Evolutionary conservation across 805 yeast genomes (phyloP), one percentile per base, ranked within the genome.

Genomic region (Nakazawaea anatomiae): DNA sequence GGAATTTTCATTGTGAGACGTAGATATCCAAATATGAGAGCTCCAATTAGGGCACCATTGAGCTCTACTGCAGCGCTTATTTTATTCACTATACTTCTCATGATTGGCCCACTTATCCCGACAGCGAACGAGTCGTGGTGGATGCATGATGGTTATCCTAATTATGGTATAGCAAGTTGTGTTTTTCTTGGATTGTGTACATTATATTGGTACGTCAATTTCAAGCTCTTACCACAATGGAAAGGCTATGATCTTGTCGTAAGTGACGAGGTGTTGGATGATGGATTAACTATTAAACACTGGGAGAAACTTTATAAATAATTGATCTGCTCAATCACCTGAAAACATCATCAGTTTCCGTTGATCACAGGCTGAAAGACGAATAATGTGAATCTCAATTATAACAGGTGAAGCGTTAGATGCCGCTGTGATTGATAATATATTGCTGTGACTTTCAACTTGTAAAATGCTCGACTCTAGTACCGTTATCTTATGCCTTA

Each of bases 1-100:
- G 91, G 90, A 0, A 59, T 85, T 0, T 75, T 83, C 43, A 68
- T 84, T 9, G 62, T 82, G 18, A 69, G 88, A 53, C 66, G 55
- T 34, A 68, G 80, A 48, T 70, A 76, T 46, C 81, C 82, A 0
- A 73, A 71, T 1, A 61, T 73, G 25, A 64, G 55, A 29, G 79
- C 87, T 0, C 75, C 80, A 3, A 78, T 83, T 10, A 71, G 75
- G 48, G 77, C 87, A 0, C 69, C 77, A 2, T 53, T 68, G 2
- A 8, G 74, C 0, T 86, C 87, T 1, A 76, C 82, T 0, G 43
- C 60, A 0, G 66, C 77, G 39, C 71, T 81, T 46, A 60, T 80
- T 0, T 1, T 73, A 1, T 70, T 82, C 12, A 72, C 82, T 2
- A 18, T 66, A 0, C 77, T 81, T 50, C 65, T 84, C 50, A 54